Base-by-base conservation (phyloP, 257 asterid species). In the Solanum tarapatanum region DNA sequence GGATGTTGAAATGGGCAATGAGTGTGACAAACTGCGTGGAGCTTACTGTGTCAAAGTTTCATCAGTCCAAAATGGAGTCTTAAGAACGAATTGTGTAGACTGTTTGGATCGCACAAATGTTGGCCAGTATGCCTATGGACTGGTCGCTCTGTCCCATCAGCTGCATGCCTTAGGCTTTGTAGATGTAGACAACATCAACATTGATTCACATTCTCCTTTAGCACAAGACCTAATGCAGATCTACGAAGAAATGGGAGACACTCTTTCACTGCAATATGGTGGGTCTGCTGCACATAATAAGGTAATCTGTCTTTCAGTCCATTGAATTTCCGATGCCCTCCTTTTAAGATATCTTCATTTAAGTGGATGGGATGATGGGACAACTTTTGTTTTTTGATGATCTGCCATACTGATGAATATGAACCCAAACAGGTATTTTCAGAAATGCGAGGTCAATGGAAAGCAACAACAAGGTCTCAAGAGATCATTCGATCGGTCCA, bases 231-330 rank as follows among this genome's bases (percentile, higher is more conserved):
- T 97, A 72, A 97, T 97, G 99, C 93, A 94, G 91, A 88, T 91
- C 51, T 97, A 95, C 66, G 99, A 97, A 89, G 94, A 94, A 75
- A 97, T 97, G 99, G 99, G 99, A 3, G 99, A 97, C 88, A 94
- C 96, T 37, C 99, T 97, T 87, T 96, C 99, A 84, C 86, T 94
- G 17, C 99, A 97, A 77, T 97, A 95, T 90, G 98, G 99, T 89
- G 99, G 99, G 85, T 97, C 99, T 90, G 97, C 97, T 10, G 99
- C 99, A 62, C 99, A 97, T 90, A 96, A 97, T 82, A 97, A 97
- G 99, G 99, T 97, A 89, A 83, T 43, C 37, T 77, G 19, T 79
- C 37, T 77, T 77, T 77, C 64, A 77, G 62, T 77, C n/a, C 62
- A 77, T 24, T 41, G 58, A 41, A 41, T 43, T 41, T 77, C 84